phyloP scores from a whole-genome alignment of 2,329 filamentous ascomycete genomes.

The Xylaria sp. region DNA sequence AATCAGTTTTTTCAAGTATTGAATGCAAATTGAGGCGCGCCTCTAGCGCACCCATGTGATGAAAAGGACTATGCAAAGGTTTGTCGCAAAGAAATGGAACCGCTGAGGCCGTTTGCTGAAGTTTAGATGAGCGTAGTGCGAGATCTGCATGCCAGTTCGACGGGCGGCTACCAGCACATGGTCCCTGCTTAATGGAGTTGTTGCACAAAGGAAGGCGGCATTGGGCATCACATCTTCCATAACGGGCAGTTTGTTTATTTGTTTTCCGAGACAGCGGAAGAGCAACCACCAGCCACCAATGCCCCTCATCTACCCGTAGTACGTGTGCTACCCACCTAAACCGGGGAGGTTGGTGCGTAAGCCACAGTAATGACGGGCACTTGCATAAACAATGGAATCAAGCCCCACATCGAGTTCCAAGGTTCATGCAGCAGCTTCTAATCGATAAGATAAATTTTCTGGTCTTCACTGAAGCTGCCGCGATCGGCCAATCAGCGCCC shows the following conservation, averaged over 20 bases:
- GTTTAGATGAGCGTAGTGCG: conserved; percentile 10
- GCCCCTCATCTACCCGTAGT: too few relatives aligned
- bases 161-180: conserved; percentile 29
- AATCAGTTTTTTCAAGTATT: conserved; percentile 11
- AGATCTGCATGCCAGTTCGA: conserved; percentile 26
- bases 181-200: conserved; percentile 25
- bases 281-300: conserved; percentile 25
- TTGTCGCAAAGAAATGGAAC: conserved; percentile 32
- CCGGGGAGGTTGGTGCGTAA: not conserved
- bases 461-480: not conserved
- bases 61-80: conserved; percentile 25
- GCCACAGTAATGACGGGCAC: not conserved
- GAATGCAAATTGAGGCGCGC: conserved; percentile 28
- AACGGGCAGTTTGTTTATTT: conserved; percentile 48
- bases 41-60: conserved; percentile 38
- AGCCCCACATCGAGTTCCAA: not conserved
- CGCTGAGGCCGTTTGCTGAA: conserved; percentile 17
- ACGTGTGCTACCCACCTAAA: too few relatives aligned
- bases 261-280: conserved; percentile 34
- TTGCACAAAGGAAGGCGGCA: conserved; percentile 1
- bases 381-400: not conserved
- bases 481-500: conserved; percentile 2
- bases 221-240: conserved; percentile 34
- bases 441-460: conserved; percentile 2
- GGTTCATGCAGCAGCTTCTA: too few relatives aligned